phyloP scores from a whole-genome alignment of 352 stramenopile species.

The Phytophthora ohioensis region DNA sequence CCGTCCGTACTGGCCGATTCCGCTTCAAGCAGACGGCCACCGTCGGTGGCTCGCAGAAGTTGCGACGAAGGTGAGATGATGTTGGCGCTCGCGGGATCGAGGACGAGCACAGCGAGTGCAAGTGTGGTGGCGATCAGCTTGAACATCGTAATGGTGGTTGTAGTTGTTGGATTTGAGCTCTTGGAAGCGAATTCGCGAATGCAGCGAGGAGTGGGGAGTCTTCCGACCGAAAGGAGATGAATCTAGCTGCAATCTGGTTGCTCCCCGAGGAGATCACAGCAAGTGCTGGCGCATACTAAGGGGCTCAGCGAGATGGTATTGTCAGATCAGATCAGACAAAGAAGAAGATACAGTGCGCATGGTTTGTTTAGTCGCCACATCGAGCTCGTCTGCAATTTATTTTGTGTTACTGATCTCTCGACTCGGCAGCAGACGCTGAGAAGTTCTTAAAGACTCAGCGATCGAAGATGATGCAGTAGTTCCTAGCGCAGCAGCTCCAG shows the following conservation, averaged over 20 bases:
- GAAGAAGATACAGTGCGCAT: background rate
- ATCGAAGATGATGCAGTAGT: background rate
- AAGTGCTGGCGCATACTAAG: slow-evolving; percentile 13
- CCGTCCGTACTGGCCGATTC: slow-evolving; percentile 1
- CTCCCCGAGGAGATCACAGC: background rate
- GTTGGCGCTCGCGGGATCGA: slow-evolving; percentile 15
- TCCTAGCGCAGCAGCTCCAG: slow-evolving; percentile 18
- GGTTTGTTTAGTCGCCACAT: background rate
- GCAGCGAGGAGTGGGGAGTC: background rate
- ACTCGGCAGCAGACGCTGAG: background rate
- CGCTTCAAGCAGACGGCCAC: slow-evolving; percentile 14
- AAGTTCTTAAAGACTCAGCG: background rate
- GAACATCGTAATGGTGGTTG: slow-evolving; percentile 23
- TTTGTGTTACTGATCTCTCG: no score
- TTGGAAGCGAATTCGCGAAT: slow-evolving; percentile 25
- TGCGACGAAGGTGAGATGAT: background rate
- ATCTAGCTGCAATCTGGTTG: background rate
- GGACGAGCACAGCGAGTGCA: slow-evolving; percentile 8
- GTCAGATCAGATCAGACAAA: background rate
- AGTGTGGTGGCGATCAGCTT: slow-evolving; percentile 25
- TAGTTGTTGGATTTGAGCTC: slow-evolving; percentile 17
- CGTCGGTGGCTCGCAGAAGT: slow-evolving; percentile 4
- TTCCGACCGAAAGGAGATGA: background rate
- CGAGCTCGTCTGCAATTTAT: background rate
- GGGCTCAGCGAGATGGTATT: background rate